Evolutionary conservation across 805 yeast species (phyloP), one percentile per base, ranked within the genome.

Genomic region (Ogataea nonfermentans): DNA sequence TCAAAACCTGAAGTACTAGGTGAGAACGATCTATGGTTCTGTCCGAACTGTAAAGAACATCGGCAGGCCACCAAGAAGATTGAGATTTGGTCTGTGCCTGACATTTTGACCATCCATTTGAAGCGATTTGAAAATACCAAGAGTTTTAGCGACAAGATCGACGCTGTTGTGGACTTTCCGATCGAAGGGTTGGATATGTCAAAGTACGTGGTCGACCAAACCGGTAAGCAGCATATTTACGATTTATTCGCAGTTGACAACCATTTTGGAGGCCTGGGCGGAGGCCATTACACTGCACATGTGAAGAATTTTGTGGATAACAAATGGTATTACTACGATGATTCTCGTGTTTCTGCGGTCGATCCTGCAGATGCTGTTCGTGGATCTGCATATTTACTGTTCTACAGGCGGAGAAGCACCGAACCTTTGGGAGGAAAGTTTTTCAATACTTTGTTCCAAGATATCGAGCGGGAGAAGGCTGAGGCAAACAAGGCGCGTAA

Each of bases 211-310:
- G 65, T 66, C 6, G 58, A 61, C 28, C 54, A 59, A 3, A 70
- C 66, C 3, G 66, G 53, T 31, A 63, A 61, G 32, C 54, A 52
- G 3, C 51, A 62, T n/a, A 57, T 85, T 1, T 91, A 91, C 61
- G 98, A 93, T 57, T 67, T 93, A 46, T 72, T 86, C 52, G 98
- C 93, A 0, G 96, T 93, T 15, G 98, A 90, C 59, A 93, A 91
- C 59, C 99, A 93, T 57, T 89, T 73, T 59, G 99, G 98, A 35
- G 96, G 97, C 0, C 68, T 91, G 13, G 97, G 98, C 0, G 98
- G 98, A 4, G 98, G 99, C 2, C 98, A 93, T 66, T 91, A 93
- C 62, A 93, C 99, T 1, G 85, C 98, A 0, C 83, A 79, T 54
- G 96, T 77, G 0, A 84, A 82, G 59, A 90, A 90, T 55, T 81